Base-by-base conservation (phyloP, 768 basidiomycete genomes). In the Kwoniella bestiolae region DNA sequence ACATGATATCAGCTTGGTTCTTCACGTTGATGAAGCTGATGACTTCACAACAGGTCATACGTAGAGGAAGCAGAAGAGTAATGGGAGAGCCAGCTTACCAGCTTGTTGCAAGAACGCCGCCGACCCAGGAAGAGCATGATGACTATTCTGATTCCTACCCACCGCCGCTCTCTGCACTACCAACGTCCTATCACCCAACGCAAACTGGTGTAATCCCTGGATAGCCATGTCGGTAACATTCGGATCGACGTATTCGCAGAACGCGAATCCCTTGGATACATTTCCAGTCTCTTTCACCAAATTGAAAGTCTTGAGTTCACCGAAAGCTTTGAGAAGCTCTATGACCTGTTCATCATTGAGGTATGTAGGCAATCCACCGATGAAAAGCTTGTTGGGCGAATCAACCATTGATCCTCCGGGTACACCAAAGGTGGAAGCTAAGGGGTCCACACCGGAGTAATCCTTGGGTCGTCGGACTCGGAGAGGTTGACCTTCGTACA, bases 391-490 rank as follows among this genome's bases (percentile, higher is more conserved):
- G 87, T 98, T 94, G 82, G 91, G 90, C 26, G 94, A 94, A 81
- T 99, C 96, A 21, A 94, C 93, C 25, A 97, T 93, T 73, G 94
- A 94, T 59, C 92, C 93, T 5, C 92, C 94, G 47, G 94, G 90
- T 60, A 94, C 94, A 32, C 93, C 93, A 60, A 97, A 91, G 77
- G 93, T 70, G 46, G 87, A 86, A 18, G 88, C 86, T 18, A 85
- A 80, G 26, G 85, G 80, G 70, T 90, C 86, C 58, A 84, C 74
- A 41, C 95, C 94, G 60, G 91, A 89, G 75, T 96, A 99, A 77
- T 99, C 96, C 81, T 97, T 97, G 41, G 96, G 96, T 73, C 95
- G 88, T 70, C 94, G 91, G 75, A 99, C 93, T 84, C 96, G 94
- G 78, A 99, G 88, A n/a, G 94, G 91, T 7, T 89, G 89, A 69